Conservation (phyloP, 768 basidiomycete genomes). For the Inosperma sp. region DNA sequence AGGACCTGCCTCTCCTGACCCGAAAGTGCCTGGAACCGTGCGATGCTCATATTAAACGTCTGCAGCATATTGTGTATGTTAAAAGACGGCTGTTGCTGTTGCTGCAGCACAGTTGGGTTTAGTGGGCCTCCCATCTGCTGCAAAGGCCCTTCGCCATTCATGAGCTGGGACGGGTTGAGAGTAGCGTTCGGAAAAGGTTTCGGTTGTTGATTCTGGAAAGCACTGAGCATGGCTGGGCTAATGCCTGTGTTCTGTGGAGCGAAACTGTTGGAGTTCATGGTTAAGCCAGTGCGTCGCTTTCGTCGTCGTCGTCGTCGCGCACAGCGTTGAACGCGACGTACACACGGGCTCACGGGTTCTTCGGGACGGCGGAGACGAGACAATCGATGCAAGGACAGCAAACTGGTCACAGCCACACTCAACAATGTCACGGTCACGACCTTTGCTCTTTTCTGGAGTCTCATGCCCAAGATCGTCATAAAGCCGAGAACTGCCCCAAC, state of each 20-base stretch:
- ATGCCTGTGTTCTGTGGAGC: conserved; percentile 19
- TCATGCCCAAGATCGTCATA: conserved; percentile 47
- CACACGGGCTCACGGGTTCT: conserved; percentile 3
- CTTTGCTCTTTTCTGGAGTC: conserved; percentile 3
- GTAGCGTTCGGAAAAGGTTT: conserved; percentile 14
- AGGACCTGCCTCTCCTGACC: conserved; percentile 25
- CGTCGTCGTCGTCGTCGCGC: conserved; percentile 5
- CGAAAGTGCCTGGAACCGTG: conserved; percentile 27
- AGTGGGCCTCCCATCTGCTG: conserved; percentile 21
- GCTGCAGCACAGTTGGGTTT: conserved; percentile 19
- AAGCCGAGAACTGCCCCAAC: conserved; percentile 35
- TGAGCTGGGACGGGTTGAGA: conserved; percentile 20
- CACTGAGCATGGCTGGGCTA: conserved; percentile 32
- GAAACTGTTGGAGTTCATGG: conserved; percentile 10
- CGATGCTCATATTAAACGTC: conserved; percentile 26
- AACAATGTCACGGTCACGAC: conserved; percentile 7
- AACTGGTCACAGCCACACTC: conserved; percentile 7
- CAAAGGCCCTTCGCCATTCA: conserved; percentile 21
- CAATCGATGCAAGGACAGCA: conserved; percentile 8
- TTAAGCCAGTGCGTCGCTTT: too few species aligned
- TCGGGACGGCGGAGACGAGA: conserved; percentile 11
- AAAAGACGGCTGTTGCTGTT: conserved; percentile 7
- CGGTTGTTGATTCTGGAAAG: conserved; percentile 26
- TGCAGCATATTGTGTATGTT: conserved; percentile 21
- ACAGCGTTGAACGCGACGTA: conserved; percentile 4